Conservation (phyloP, 768 basidiomycete genomes). For the Lentinus brumalis region DNA sequence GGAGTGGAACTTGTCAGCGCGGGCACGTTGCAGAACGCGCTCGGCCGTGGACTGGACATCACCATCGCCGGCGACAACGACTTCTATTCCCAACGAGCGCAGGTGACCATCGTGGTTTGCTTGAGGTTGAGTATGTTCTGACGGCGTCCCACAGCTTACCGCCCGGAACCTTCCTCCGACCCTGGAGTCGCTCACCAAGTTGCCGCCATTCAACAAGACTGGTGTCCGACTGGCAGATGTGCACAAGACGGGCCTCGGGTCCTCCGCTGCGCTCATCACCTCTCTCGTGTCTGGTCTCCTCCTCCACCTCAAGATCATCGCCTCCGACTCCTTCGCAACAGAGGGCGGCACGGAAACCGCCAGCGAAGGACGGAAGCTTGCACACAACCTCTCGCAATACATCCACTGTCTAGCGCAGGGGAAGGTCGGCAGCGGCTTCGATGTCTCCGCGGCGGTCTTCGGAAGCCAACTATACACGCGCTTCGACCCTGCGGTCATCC, state of each 20-base stretch:
- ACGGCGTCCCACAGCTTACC: slow-evolving; percentile 51
- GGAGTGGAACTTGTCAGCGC: slow-evolving; percentile 59
- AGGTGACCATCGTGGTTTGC: slow-evolving; percentile 45
- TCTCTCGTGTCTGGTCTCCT: slow-evolving; percentile 88
- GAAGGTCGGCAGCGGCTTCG: slow-evolving; percentile 97
- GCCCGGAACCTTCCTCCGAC: slow-evolving; percentile 62
- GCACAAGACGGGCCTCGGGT: slow-evolving; percentile 99
- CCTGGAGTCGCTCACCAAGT: slow-evolving; percentile 59
- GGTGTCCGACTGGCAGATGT: slow-evolving; percentile 72
- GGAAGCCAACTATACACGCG: slow-evolving; percentile 93
- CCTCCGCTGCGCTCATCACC: slow-evolving; percentile 95
- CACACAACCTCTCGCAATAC: slow-evolving; percentile 93
- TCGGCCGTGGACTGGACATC: slow-evolving; percentile 68
- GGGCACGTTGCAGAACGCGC: slow-evolving; percentile 40
- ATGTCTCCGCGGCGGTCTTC: slow-evolving; percentile 91
- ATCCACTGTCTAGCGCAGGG: slow-evolving; percentile 97
- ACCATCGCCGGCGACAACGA: slow-evolving; percentile 93
- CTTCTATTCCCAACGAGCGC: slow-evolving; percentile 92
- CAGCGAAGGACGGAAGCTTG: slow-evolving; percentile 56
- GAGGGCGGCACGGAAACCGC: slow-evolving; percentile 25
- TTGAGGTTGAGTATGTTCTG: neutral
- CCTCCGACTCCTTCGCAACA: slow-evolving; percentile 46
- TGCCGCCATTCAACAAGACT: slow-evolving; percentile 78
- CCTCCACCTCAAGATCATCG: slow-evolving; percentile 69
- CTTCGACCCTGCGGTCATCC: slow-evolving; percentile 74